Evolutionary conservation across 2,329 filamentous ascomycete genomes (phyloP), one percentile per base, ranked within the genome.

Genomic region (Colletotrichum agaves): DNA sequence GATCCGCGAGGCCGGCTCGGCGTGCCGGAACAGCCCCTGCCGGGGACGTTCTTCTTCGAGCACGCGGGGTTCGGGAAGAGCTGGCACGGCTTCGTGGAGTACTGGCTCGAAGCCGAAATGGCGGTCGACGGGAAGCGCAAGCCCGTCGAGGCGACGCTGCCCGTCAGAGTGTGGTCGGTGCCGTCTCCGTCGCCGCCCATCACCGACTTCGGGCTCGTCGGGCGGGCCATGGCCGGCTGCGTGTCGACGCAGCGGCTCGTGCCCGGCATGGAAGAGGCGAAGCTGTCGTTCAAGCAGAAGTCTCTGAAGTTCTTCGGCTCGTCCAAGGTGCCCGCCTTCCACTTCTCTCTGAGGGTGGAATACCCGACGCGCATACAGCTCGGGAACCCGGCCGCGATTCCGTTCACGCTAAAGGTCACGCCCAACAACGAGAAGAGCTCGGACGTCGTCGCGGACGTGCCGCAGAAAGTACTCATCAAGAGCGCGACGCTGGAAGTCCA

Each of bases 71-170:
- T 63, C 8, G 44, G 35, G 27, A 70, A 64, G 1, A 57, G 23
- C 1, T 71, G 70, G n/a, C 71, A 77, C 19, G 67, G 69, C 3
- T 77, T 72, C 10, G 76, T 79, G n/a, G 77, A 82, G 49, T 82
- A 81, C 46, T 74, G 72, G 11, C 64, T 82, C 1, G 63, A 77
- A 35, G 78, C 78, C 0, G 59, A 66, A 70, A 2, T 39, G 80
- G 2, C 57, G n/a, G 4, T 70, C 69, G 43, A 69, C 33, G 57
- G 35, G 1, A 52, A 71, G 8, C 50, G n/a, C 1, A 8, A 50
- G 1, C 39, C 44, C 4, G 23, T 33, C 1, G 37, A 65, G 3
- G 78, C 72, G 1, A 68, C 39, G 0, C 43, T 75, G 1, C 78
- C 76, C 0, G 15, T 79, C 8, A 67, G 13, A 2, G 19, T 78